These are phyloP conservation scores for Aspergillus phoenicis DNA, from an alignment of 2,329 filamentous ascomycete species.

Conservation along the genomic window DNA sequence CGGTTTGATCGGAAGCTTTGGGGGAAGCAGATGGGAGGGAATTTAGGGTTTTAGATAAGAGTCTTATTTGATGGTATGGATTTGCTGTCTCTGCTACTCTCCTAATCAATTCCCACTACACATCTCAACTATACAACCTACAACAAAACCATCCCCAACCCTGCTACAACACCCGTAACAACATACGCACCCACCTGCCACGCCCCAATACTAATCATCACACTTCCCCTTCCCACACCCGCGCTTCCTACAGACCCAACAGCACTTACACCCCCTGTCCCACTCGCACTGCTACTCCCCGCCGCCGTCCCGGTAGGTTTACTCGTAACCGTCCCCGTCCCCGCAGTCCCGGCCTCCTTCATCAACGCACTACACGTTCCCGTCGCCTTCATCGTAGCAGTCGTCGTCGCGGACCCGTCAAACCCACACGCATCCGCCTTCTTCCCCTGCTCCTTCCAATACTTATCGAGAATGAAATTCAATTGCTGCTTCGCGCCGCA, in stretches of 20 bases:
- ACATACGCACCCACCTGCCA: not conserved
- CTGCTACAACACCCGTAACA: not conserved
- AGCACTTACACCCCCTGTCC: not conserved
- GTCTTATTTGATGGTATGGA: no score
- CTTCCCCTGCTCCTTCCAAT: slow-evolving; percentile 45
- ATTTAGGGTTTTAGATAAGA: not conserved
- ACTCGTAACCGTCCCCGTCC: slow-evolving; percentile 42
- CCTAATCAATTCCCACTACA: no score
- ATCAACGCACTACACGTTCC: slow-evolving; percentile 43
- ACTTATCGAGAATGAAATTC: slow-evolving; percentile 48
- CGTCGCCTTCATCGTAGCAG: slow-evolving; percentile 35
- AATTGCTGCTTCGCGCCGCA: slow-evolving; percentile 47
- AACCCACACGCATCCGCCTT: slow-evolving; percentile 47
- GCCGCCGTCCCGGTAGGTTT: not conserved
- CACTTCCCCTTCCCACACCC: not conserved
- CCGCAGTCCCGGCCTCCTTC: slow-evolving; percentile 42
- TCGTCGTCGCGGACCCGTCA: slow-evolving; percentile 42
- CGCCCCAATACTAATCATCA: not conserved
- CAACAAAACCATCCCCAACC: slow-evolving; percentile 3
- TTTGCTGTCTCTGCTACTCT: no score
- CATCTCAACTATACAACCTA: not conserved
- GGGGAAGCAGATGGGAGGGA: slow-evolving; percentile 12
- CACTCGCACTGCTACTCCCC: not conserved
- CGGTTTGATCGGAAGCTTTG: slow-evolving; percentile 29
- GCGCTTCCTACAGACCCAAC: not conserved